Evolutionary conservation across 495 filamentous ascomycete genomes (phyloP), one percentile per base, ranked within the genome.

Genomic region (Aspergillus panamensis): DNA sequence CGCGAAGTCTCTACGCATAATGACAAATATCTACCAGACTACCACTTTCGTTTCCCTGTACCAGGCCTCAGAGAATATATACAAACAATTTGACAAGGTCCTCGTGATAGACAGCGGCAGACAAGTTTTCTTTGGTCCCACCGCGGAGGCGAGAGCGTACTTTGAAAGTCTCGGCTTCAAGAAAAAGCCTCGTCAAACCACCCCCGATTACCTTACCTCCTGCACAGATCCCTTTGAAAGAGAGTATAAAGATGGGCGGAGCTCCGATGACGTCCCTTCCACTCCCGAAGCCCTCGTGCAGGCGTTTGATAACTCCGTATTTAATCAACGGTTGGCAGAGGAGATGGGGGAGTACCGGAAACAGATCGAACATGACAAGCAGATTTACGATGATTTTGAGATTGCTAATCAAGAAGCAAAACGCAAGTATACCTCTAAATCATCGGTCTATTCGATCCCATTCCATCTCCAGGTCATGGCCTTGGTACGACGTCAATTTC

Each of bases 71-170:
- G 89, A 96, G 69, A 88, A 82, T 60, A 95, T 95, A 51, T 96
- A 93, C 72, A 80, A 79, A 29, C 83, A 87, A 47, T 96, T 96
- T 61, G 91, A 96, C 73, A 95, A 94, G 63, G 89, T 94, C 6
- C 69, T 93, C 29, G 86, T 95, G 16, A 88, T 96, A 48, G 87
- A 95, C 57, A 79, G 81, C 30, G 92, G 92, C 14, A 82, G 77
- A 13, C 82, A 93, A 66, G 87, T 94, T 3, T 96, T 87, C 73
- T 94, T 91, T 60, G 92, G 92, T 0, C 85, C 87, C 0, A 69
- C 84, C 0, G 66, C 72, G 0, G 84, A 90, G 61, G 91, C 91
- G 7, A 73, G 87, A 51, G 68, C 74, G 6, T 96, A 96, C 65
- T 95, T 96, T 55, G 90, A 93, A 61, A 79, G 80, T 0, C 82